Conservation (phyloP, 306 rosid species). For the Cicer chorassanicum region DNA sequence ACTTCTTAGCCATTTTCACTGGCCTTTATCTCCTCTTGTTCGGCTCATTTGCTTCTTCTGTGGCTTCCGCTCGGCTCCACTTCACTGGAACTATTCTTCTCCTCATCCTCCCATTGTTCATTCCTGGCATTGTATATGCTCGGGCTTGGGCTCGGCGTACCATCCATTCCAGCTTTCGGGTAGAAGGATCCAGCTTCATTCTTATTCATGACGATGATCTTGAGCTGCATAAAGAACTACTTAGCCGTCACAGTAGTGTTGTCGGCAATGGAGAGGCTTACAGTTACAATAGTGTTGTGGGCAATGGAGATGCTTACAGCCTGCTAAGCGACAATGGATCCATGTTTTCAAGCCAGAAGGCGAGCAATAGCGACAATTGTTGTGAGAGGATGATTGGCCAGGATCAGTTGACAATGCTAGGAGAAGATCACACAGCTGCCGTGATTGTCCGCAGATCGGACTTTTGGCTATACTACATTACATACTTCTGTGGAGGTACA, state of each 20-base stretch:
- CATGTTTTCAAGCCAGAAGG: constrained; percentile 31
- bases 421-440: constrained; percentile 78
- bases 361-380: constrained; percentile 44
- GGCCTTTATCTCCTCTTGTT: constrained; percentile 85
- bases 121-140: constrained; percentile 86
- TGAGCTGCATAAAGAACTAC: constrained; percentile 85
- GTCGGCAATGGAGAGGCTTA: constrained; percentile 46
- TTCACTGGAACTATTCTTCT: constrained; percentile 70
- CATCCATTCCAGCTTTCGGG: constrained; percentile 66
- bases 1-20: constrained; percentile 71
- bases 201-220: constrained; percentile 85
- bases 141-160: constrained; percentile 65
- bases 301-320: constrained; percentile 46
- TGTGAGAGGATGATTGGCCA: constrained; percentile 54
- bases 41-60: constrained; percentile 54
- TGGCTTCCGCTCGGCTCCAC: constrained; percentile 53
- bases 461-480: constrained; percentile 83
- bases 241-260: constrained; percentile 53
- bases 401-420: constrained; percentile 73
- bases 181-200: constrained; percentile 67
- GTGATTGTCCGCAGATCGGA: constrained; percentile 66
- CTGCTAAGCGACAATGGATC: constrained; percentile 44
- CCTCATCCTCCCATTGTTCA: constrained; percentile 66
- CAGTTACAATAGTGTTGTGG: constrained; percentile 42
- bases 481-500: constrained; percentile 92